Evolutionary conservation across 768 basidiomycete species (phyloP).

Genomic region (Phlebiopsis flavidoalba): DNA sequence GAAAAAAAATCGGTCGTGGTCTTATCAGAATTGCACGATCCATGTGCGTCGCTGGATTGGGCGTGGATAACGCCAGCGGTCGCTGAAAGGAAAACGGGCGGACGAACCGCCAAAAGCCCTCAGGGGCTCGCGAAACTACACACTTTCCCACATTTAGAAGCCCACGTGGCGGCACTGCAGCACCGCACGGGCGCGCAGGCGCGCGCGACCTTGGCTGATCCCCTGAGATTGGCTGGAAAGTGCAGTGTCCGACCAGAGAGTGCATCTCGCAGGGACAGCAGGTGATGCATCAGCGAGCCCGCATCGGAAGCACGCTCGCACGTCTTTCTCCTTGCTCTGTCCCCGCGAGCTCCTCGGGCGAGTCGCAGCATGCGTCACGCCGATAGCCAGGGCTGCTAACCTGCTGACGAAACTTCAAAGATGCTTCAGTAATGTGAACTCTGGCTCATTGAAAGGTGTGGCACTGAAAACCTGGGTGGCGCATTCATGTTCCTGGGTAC

Average conservation of each 20-base stretch:
- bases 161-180: slow-evolving; percentile 11
- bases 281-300: background rate
- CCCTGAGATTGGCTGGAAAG: no score
- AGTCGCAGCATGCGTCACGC: background rate
- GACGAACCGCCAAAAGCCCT: slow-evolving; percentile 29
- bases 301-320: background rate
- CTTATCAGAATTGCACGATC: slow-evolving; percentile 10
- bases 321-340: background rate
- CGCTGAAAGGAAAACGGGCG: slow-evolving; percentile 10
- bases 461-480: background rate
- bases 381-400: background rate
- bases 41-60: slow-evolving; percentile 13
- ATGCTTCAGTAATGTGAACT: background rate
- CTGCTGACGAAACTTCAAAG: background rate
- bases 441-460: background rate
- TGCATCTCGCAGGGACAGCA: background rate
- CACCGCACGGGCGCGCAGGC: no score
- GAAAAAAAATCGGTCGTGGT: slow-evolving; percentile 4
- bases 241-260: background rate
- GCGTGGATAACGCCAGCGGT: slow-evolving; percentile 2
- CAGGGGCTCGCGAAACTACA: slow-evolving; percentile 10
- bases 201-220: background rate
- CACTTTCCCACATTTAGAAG: slow-evolving; percentile 1
- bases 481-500: background rate
- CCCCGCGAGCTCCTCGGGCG: background rate